A percentile compares a stretch with the other conserved stretches of the same genome.
Conservation (phyloP, 164 flowering plant genomes). For the Aristolochia contorta region DNA sequence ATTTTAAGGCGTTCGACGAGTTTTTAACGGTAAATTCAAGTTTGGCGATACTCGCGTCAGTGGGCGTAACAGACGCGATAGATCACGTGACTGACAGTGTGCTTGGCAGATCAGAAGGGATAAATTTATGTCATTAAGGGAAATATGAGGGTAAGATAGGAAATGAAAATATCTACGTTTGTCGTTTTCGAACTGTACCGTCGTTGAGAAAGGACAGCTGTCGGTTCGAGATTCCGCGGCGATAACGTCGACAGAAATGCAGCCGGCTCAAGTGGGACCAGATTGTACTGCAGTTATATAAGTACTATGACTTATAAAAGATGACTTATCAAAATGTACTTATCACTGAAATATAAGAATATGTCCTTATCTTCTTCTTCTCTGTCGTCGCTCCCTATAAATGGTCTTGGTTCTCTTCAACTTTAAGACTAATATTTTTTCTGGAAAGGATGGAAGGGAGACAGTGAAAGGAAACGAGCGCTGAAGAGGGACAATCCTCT, state of each 20-base stretch:
- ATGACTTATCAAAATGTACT: too few relatives aligned
- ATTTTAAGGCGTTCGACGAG: too few relatives aligned
- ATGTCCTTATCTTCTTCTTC: background rate
- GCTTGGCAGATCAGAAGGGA: too few relatives aligned
- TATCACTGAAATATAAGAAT: background rate
- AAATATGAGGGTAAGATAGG: too few relatives aligned
- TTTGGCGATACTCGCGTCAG: too few relatives aligned
- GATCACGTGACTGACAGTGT: background rate
- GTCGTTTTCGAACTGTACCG: background rate
- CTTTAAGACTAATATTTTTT: background rate
- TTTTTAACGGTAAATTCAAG: too few relatives aligned
- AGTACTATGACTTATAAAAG: too few relatives aligned
- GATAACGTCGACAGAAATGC: conserved; percentile 12
- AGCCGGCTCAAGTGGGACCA: conserved; percentile 18
- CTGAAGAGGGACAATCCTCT: conserved; percentile 4
- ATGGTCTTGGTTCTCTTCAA: background rate
- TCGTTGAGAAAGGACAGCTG: conserved; percentile 12
- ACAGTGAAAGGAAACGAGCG: background rate
- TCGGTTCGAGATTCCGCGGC: conserved; percentile 17
- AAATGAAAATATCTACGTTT: background rate
- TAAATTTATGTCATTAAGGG: too few relatives aligned
- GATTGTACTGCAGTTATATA: background rate
- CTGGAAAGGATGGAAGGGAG: background rate
- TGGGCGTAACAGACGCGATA: too few relatives aligned
- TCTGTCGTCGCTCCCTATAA: conserved; percentile 13